Evolutionary conservation across 2,329 filamentous ascomycete species (phyloP), one percentile per base, ranked within the genome.

Genomic region (Talaromyces sp.): DNA sequence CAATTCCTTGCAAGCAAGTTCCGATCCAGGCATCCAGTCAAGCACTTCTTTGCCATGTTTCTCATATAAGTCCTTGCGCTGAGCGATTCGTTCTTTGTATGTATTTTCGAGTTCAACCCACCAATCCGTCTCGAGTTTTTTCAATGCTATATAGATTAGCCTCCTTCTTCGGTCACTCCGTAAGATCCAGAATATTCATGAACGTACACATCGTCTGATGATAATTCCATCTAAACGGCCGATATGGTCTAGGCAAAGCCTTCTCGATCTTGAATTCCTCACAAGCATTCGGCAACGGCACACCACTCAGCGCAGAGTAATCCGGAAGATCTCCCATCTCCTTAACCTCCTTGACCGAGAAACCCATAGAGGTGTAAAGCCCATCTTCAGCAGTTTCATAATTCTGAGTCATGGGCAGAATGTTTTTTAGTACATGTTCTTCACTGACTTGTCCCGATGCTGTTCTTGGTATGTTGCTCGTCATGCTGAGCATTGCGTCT

Each of bases 131-230:
- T 96, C 91, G 76, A 95, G 80, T 70, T 92, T 96, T 51, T 85
- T 88, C 8, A 94, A 80, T 1, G 91, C 91, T 95, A 40, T 34
- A 40, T 43, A 19, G 3, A 49, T 49, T 22, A 38, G 58, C 38
- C 58, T 31, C 29, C 1, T 49, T 17, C 25, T 38, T 36, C 6
- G 0, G 0, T 34, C 10, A 5, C 10, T 36, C 11, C 4, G 1
- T 3, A 8, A 56, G 1, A 22, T 8, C 13, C n/a, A 25, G 4
- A 19, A 54, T 13, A 34, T 3, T 36, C 29, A 49, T 31, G 43
- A 54, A 83, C 89, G 71, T 85, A 94, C 91, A 91, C 92, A 96
- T 96, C 0, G 92, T 96, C 74, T 96, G 92, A 73, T 95, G 91
- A 73, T 96, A 96, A 0, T 84, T 81, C 92, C 92, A 96, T 71